phyloP scores from a whole-genome alignment of 2,329 filamentous ascomycete species.

The Monosporascus sp. region DNA sequence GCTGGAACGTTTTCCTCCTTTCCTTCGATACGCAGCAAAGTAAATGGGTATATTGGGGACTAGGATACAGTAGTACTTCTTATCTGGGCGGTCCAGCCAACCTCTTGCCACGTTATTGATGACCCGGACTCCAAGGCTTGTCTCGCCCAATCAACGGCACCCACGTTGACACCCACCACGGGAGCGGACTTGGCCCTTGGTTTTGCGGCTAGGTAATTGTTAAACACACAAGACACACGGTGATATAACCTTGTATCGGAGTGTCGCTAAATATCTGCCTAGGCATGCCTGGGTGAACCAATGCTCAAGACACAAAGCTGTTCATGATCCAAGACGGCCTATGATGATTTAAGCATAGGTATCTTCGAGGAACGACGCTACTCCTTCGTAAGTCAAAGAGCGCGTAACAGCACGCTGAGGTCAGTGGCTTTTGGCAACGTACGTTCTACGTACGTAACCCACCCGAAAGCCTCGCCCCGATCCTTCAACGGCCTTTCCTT shows the following conservation, averaged over 20 bases:
- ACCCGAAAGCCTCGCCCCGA: not conserved
- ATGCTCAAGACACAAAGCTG: not conserved
- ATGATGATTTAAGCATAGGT: not conserved
- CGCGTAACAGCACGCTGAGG: not conserved
- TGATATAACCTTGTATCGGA: constrained; percentile 5
- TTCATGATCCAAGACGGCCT: not conserved
- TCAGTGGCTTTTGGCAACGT: not conserved
- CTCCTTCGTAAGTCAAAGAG: not conserved
- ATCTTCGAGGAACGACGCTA: not conserved
- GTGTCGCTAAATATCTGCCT: no score
- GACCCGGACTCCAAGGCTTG: constrained; percentile 15
- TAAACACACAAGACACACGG: constrained; percentile 9
- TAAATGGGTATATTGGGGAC: not conserved
- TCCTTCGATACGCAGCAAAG: not conserved
- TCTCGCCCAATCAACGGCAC: constrained; percentile 24
- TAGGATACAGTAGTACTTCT: constrained; percentile 12
- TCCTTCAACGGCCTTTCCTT: not conserved
- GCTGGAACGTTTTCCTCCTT: not conserved
- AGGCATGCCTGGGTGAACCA: not conserved
- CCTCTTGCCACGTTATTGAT: constrained; percentile 14
- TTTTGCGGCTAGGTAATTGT: constrained; percentile 18
- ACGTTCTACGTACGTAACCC: not conserved
- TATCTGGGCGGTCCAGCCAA: constrained; percentile 21
- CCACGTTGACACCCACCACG: constrained; percentile 28
- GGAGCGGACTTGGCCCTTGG: constrained; percentile 18